phyloP scores from a whole-genome alignment of 169 alveolate genomes.

The Cryptosporidium viatorum region DNA sequence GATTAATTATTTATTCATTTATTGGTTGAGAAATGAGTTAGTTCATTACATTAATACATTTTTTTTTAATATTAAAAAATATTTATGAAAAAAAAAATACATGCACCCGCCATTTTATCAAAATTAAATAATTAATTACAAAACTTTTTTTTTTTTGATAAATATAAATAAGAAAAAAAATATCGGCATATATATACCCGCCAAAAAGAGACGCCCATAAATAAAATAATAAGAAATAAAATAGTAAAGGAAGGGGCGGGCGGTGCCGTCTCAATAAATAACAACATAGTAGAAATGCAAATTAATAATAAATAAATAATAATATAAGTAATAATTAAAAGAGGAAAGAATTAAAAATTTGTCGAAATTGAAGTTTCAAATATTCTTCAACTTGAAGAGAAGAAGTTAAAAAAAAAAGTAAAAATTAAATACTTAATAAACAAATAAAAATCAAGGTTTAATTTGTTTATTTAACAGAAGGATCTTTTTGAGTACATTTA shows the following conservation, averaged over 20 bases:
- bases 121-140: too few species aligned
- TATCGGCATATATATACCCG: neutral
- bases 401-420: neutral
- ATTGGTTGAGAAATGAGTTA: too few species aligned
- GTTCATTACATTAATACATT: too few species aligned
- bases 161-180: too few species aligned
- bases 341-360: neutral
- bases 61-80: too few species aligned
- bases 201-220: neutral
- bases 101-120: neutral
- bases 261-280: constrained; percentile 12
- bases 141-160: too few species aligned
- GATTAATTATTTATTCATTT: too few species aligned
- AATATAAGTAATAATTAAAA: neutral
- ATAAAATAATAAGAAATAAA: neutral
- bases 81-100: too few species aligned
- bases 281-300: neutral
- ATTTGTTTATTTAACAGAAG: neutral
- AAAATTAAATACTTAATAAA: neutral
- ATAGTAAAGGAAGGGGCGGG: neutral
- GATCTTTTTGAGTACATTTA: neutral
- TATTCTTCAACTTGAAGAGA: neutral
- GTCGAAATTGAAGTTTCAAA: neutral
- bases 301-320: neutral
- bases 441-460: neutral